Evolutionary conservation across 2,329 filamentous ascomycete species (phyloP).

Genomic region (Zymoseptoria ardabiliae): DNA sequence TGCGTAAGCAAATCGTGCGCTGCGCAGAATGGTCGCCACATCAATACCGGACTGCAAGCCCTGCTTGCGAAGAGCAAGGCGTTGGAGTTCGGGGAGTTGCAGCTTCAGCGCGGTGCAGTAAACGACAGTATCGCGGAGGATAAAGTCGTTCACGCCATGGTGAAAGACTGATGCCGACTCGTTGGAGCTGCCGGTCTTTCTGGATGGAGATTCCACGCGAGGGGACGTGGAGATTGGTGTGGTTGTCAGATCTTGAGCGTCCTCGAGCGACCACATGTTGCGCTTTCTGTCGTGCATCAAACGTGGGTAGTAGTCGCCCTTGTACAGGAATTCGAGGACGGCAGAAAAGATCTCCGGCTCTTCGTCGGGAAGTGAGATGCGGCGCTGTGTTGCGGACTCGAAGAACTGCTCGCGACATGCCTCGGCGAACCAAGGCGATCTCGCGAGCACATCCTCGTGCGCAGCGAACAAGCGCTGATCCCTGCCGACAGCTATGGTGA

Average conservation of each 20-base stretch:
- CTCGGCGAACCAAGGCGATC: conserved; percentile 69
- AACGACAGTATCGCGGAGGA: conserved; percentile 87
- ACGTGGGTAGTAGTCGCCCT: conserved; percentile 60
- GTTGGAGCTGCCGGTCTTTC: conserved; percentile 45
- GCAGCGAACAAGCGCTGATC: conserved; percentile 89
- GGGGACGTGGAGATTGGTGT: conserved; percentile 42
- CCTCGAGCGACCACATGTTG: conserved; percentile 86
- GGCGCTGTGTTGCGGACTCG: conserved; percentile 57
- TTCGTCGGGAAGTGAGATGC: conserved; percentile 69
- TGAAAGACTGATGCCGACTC: conserved; percentile 70
- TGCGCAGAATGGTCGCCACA: conserved; percentile 82
- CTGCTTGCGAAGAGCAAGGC: conserved; percentile 86
- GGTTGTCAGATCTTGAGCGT: conserved; percentile 36
- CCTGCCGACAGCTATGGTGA: conserved; percentile 75
- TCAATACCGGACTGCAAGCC: conserved; percentile 88
- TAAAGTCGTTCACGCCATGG: conserved; percentile 62
- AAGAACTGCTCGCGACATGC: conserved; percentile 61
- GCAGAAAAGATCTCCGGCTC: conserved; percentile 91
- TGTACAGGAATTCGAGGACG: conserved; percentile 94
- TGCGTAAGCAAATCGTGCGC: conserved; percentile 89
- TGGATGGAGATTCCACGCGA: conserved; percentile 38
- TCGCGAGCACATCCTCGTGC: conserved; percentile 82
- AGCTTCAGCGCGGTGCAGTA: conserved; percentile 91
- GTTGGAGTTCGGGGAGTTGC: conserved; percentile 86
- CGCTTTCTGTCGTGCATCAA: conserved; percentile 79